Conservation (phyloP, 495 filamentous ascomycete genomes). For the Hyaloscypha finlandica region DNA sequence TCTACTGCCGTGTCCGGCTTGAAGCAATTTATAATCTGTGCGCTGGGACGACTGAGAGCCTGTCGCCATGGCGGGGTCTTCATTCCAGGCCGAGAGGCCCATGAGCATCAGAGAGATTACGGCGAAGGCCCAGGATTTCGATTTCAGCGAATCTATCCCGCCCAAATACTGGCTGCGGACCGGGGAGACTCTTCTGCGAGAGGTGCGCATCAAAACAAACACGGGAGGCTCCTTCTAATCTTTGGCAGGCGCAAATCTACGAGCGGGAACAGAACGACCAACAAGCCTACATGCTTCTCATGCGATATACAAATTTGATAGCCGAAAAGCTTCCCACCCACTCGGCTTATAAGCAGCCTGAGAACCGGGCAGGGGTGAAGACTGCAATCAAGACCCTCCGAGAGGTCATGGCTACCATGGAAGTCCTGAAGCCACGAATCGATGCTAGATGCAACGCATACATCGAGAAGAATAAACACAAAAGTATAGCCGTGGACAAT, state of each 20-base stretch:
- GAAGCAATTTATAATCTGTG: neutral
- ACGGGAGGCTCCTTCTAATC: conserved; percentile 9
- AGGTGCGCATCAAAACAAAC: conserved; percentile 52
- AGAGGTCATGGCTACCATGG: conserved; percentile 55
- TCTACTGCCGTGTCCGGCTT: neutral
- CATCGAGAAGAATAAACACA: conserved; percentile 40
- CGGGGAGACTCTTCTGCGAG: conserved; percentile 72
- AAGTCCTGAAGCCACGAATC: conserved; percentile 67
- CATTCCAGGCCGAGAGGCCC: conserved; percentile 44
- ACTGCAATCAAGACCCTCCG: conserved; percentile 21
- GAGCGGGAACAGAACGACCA: conserved; percentile 81
- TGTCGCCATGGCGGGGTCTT: conserved; percentile 31
- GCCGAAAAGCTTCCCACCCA: conserved; percentile 61
- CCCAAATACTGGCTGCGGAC: conserved; percentile 83
- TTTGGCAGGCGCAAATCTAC: conserved; percentile 69
- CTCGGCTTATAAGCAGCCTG: conserved; percentile 53
- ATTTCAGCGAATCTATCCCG: conserved; percentile 73
- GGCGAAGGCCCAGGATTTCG: conserved; percentile 69
- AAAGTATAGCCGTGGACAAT: conserved; percentile 9
- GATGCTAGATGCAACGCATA: conserved; percentile 60
- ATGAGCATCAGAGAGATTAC: conserved; percentile 74
- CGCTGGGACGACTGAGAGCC: neutral
- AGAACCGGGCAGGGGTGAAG: conserved; percentile 37
- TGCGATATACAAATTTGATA: conserved; percentile 76
- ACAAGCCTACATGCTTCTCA: conserved; percentile 83